phyloP scores from a whole-genome alignment of 2,329 filamentous ascomycete genomes.

The Fusarium coicis region DNA sequence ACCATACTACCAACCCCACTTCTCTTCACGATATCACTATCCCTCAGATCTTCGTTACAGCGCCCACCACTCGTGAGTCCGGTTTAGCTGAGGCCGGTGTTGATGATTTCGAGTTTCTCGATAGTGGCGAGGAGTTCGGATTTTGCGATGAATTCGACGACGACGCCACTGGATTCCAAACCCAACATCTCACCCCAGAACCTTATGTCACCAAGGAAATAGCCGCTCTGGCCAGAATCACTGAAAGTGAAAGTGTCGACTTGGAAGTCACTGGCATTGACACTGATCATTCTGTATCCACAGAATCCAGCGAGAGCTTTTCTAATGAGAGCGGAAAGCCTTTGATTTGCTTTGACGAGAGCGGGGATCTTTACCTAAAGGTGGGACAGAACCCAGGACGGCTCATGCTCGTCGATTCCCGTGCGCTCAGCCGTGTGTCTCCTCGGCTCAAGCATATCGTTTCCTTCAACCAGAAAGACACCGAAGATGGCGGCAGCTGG shows the following conservation, averaged over 20 bases:
- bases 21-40: neutral
- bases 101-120: neutral
- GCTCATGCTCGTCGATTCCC: constrained; percentile 21
- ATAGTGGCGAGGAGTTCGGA: neutral
- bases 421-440: constrained; percentile 21
- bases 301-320: neutral
- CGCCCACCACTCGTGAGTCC: neutral
- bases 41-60: neutral
- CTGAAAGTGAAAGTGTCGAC: neutral
- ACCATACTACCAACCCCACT: neutral
- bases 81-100: neutral
- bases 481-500: neutral
- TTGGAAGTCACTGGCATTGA: neutral
- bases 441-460: neutral
- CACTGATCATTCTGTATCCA: neutral
- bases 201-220: neutral
- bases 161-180: neutral
- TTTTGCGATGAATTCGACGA: neutral
- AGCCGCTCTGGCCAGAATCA: neutral
- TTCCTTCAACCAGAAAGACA: neutral
- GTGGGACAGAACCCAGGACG: neutral
- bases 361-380: constrained; percentile 14
- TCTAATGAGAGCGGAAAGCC: neutral
- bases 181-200: neutral
- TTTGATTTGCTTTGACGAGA: constrained; percentile 1